Evolutionary conservation across 2,329 filamentous ascomycete genomes (phyloP).

Genomic region (Exophiala mesophila): DNA sequence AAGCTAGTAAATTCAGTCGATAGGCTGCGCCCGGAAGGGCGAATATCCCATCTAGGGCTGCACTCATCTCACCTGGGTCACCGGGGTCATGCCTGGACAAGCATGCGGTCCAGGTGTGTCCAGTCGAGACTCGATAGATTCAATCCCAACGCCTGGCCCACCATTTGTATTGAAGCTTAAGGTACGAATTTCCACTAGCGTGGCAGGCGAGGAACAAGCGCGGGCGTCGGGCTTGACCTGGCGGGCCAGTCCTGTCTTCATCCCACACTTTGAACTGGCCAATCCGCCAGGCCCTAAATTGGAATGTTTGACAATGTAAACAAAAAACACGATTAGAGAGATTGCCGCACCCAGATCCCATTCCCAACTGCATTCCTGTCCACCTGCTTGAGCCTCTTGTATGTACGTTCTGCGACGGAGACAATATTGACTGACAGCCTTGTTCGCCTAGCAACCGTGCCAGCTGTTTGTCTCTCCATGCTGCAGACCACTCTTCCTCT

Average conservation of each 20-base stretch:
- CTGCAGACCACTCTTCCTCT: no score
- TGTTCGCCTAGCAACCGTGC: no score
- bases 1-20: no score
- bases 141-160: constrained; percentile 21
- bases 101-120: constrained; percentile 10
- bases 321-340: constrained; percentile 13
- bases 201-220: constrained; percentile 22
- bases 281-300: constrained; percentile 15
- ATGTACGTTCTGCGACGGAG: no score
- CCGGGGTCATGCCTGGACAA: no score
- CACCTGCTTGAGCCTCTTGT: no score
- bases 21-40: no score
- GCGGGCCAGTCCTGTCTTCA: constrained; percentile 1
- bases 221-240: constrained; percentile 5
- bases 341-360: constrained; percentile 10
- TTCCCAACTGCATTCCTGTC: no score
- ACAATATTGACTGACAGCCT: no score
- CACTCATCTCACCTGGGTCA: neutral
- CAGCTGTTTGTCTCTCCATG: no score
- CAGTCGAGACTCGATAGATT: constrained; percentile 19
- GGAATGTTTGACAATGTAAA: constrained; percentile 18
- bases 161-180: constrained; percentile 23
- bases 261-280: constrained; percentile 5
- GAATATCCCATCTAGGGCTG: no score
- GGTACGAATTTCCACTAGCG: constrained; percentile 23